phyloP scores from a whole-genome alignment of 139 green algal species.

The Deuterostichococcus epilithicus region DNA sequence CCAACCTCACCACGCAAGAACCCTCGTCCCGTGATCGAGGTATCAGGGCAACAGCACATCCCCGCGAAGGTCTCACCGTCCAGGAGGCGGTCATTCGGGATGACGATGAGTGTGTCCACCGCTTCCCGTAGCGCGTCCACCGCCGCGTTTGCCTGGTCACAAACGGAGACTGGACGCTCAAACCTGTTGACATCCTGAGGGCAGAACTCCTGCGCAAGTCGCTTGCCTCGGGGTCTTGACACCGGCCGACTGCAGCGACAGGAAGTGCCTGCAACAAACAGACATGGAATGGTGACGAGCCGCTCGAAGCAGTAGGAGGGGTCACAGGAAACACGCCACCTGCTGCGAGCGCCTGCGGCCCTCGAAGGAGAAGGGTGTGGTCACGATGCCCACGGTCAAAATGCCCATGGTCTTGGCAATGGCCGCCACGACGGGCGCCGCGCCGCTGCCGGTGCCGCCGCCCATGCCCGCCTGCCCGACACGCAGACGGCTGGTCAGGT shows the following conservation, averaged over 20 bases:
- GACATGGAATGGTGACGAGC: background rate
- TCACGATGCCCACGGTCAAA: slow-evolving; percentile 96
- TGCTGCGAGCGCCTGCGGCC: slow-evolving; percentile 77
- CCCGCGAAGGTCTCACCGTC: slow-evolving; percentile 6
- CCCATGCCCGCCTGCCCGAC: slow-evolving; percentile 84
- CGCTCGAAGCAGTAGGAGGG: no score
- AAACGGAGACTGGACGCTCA: no score
- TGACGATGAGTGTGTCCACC: slow-evolving; percentile 97
- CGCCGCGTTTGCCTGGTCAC: no score
- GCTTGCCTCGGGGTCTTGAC: no score
- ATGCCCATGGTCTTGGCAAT: slow-evolving; percentile 84
- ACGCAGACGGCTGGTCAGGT: background rate
- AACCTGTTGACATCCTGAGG: no score
- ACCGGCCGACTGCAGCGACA: slow-evolving; percentile 26
- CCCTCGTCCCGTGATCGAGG: no score
- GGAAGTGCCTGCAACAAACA: background rate
- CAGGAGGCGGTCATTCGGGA: slow-evolving; percentile 85
- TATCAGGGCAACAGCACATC: no score
- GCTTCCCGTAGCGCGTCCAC: slow-evolving; percentile 72
- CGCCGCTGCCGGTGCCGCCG: slow-evolving; percentile 91
- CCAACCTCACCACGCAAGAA: no score
- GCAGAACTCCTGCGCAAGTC: no score
- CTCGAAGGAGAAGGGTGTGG: slow-evolving; percentile 95
- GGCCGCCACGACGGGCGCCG: slow-evolving; percentile 84
- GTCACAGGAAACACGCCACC: slow-evolving; percentile 36